Percentiles rank a stretch among this genome's conserved stretches.
phyloP scores from a whole-genome alignment of 495 filamentous ascomycete species.

The Hyaloscypha finlandica region DNA sequence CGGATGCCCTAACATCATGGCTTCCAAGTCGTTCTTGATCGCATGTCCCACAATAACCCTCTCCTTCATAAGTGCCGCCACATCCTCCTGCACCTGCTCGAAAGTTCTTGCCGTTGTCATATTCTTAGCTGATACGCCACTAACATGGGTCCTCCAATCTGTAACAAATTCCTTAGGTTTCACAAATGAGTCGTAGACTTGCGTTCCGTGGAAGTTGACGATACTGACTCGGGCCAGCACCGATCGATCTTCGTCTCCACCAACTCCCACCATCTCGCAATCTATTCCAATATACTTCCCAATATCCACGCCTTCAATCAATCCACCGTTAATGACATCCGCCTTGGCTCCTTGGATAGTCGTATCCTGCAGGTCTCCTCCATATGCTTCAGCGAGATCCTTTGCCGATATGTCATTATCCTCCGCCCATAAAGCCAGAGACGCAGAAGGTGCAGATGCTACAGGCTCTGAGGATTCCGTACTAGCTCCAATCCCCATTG shows the following conservation, averaged over 20 bases:
- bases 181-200: slow-evolving; percentile 91
- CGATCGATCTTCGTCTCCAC: slow-evolving; percentile 65
- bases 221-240: slow-evolving; percentile 81
- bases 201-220: slow-evolving; percentile 88
- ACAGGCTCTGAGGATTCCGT: not conserved
- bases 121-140: slow-evolving; percentile 71
- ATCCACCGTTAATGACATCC: slow-evolving; percentile 51
- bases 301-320: slow-evolving; percentile 50
- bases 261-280: slow-evolving; percentile 97
- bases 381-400: slow-evolving; percentile 63
- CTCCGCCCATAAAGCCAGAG: slow-evolving; percentile 48
- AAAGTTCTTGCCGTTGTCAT: slow-evolving; percentile 70
- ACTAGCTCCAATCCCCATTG: slow-evolving; percentile 23
- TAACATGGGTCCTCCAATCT: slow-evolving; percentile 86
- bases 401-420: slow-evolving; percentile 63
- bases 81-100: slow-evolving; percentile 70
- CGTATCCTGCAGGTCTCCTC: slow-evolving; percentile 41
- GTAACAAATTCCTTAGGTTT: slow-evolving; percentile 72
- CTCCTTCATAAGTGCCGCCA: slow-evolving; percentile 70
- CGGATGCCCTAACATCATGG: slow-evolving; percentile 73
- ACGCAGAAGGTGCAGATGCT: slow-evolving; percentile 24
- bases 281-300: slow-evolving; percentile 92
- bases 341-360: slow-evolving; percentile 25
- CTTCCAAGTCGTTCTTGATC: slow-evolving; percentile 82
- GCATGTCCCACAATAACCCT: slow-evolving; percentile 87